These are phyloP conservation scores for Ceriops tagal DNA, from an alignment of 345 rosid species.

Conservation along the genomic window DNA sequence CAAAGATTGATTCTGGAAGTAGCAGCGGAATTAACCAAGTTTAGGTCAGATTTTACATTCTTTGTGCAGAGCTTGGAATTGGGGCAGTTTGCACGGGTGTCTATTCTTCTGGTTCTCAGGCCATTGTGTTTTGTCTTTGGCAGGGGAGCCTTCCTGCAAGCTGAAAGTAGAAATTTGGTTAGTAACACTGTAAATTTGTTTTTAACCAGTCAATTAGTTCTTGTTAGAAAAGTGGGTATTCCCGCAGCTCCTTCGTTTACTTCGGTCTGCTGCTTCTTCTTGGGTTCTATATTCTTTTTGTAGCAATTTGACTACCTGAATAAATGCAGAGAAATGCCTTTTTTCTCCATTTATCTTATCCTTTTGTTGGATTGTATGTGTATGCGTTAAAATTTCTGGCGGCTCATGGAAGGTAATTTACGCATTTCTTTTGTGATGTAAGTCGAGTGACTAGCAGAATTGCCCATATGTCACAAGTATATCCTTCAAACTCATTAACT, in stretches of 20 bases:
- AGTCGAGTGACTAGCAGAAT: too few species aligned
- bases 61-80: slow-evolving; percentile 50
- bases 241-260: slow-evolving; percentile 21
- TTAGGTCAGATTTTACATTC: slow-evolving; percentile 47
- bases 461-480: too few species aligned
- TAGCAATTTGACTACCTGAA: slow-evolving; percentile 29
- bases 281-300: slow-evolving; percentile 44
- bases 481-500: too few species aligned
- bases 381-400: too few species aligned
- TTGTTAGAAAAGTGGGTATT: slow-evolving; percentile 31
- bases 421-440: too few species aligned
- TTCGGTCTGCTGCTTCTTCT: slow-evolving; percentile 38
- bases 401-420: too few species aligned
- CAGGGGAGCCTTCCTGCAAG: slow-evolving; percentile 45
- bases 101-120: slow-evolving; percentile 54
- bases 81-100: slow-evolving; percentile 34
- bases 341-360: not conserved
- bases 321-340: slow-evolving; percentile 29
- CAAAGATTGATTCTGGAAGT: slow-evolving; percentile 41
- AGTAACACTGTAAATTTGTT: slow-evolving; percentile 37
- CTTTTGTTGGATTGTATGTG: too few species aligned
- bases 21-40: slow-evolving; percentile 41
- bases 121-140: slow-evolving; percentile 47
- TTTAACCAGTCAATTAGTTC: slow-evolving; percentile 16
- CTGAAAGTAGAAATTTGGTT: slow-evolving; percentile 37